A percentile compares a stretch with the other conserved stretches of the same genome.
phyloP scores from a whole-genome alignment of 768 basidiomycete species.

The Tubosaeta brunneosetosa region DNA sequence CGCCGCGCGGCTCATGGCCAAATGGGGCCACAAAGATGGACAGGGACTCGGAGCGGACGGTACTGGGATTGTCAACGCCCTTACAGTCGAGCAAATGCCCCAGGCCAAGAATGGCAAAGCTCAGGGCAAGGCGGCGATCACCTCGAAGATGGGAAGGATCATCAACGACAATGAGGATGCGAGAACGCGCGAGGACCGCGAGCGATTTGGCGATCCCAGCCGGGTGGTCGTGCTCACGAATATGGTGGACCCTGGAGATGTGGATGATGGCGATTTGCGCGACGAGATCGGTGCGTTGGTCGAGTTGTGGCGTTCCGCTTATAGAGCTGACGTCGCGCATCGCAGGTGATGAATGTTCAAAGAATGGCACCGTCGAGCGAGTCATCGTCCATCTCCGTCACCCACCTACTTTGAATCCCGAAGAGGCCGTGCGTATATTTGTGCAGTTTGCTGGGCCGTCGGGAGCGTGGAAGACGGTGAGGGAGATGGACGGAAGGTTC shows the following conservation, averaged over 20 bases:
- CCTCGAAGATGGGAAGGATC: constrained; percentile 80
- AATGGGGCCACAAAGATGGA: constrained; percentile 94
- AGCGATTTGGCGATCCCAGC: constrained; percentile 84
- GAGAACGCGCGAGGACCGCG: constrained; percentile 69
- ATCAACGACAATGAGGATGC: constrained; percentile 87
- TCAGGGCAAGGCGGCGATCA: constrained; percentile 37
- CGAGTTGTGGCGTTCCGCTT: background rate
- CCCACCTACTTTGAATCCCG: constrained; percentile 58
- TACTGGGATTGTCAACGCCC: constrained; percentile 83
- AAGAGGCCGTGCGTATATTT: constrained; percentile 90
- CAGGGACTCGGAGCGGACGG: constrained; percentile 85
- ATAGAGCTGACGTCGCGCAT: background rate
- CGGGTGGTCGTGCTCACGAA: constrained; percentile 87
- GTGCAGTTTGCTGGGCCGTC: constrained; percentile 87
- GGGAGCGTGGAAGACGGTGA: constrained; percentile 94
- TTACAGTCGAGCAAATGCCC: constrained; percentile 68
- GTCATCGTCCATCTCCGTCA: constrained; percentile 78
- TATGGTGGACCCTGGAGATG: constrained; percentile 81
- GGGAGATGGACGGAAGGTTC: constrained; percentile 88
- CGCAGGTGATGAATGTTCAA: constrained; percentile 83
- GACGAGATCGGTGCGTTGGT: constrained; percentile 75
- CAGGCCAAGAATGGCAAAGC: constrained; percentile 35
- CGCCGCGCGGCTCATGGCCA: constrained; percentile 87
- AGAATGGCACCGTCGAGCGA: constrained; percentile 88
- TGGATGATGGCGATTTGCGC: constrained; percentile 77